Percentiles rank a stretch among this genome's conserved stretches.
These are phyloP conservation scores for Lasiodiplodia hormozganensis DNA, from an alignment of 2,329 filamentous ascomycete species.

Conservation along the genomic window DNA sequence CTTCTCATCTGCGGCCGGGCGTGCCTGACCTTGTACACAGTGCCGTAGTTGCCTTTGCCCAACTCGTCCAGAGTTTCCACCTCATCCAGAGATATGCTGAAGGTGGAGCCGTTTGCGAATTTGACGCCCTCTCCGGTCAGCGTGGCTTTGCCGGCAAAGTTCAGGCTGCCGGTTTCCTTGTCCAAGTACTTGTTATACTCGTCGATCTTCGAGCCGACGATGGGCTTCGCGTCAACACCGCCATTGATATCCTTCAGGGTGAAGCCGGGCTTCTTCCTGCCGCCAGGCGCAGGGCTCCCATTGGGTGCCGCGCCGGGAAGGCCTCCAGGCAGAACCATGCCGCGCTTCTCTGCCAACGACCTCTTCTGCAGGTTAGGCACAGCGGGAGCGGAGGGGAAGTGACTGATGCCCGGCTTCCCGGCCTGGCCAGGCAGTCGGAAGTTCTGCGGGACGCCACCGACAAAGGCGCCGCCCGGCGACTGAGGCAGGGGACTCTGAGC, in stretches of 20 bases:
- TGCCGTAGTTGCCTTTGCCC: conserved; percentile 97
- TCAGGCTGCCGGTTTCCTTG: conserved; percentile 87
- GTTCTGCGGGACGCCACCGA: conserved; percentile 50
- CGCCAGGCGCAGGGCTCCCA: conserved; percentile 37
- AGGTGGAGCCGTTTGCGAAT: conserved; percentile 87
- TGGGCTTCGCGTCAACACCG: conserved; percentile 42
- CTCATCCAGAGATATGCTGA: conserved; percentile 94
- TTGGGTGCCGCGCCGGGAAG: conserved; percentile 54
- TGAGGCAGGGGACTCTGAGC: not conserved
- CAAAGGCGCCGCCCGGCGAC: conserved; percentile 37
- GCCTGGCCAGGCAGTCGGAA: conserved; percentile 50
- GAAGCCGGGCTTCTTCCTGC: conserved; percentile 51
- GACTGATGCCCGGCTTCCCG: conserved; percentile 48
- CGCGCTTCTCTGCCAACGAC: conserved; percentile 72
- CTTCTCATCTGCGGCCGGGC: conserved; percentile 70
- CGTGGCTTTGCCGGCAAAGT: conserved; percentile 89
- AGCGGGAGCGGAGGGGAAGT: conserved; percentile 57
- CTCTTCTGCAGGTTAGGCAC: conserved; percentile 56
- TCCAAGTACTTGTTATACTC: conserved; percentile 86
- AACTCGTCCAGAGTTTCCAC: conserved; percentile 92
- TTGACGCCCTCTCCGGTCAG: conserved; percentile 90
- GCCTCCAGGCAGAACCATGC: conserved; percentile 67
- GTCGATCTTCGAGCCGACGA: conserved; percentile 58
- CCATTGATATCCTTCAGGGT: conserved; percentile 52
- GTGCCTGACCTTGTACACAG: conserved; percentile 95